Conservation (phyloP, 371 early-diverging fungal species). For the Syncephalastrum monosporum region DNA sequence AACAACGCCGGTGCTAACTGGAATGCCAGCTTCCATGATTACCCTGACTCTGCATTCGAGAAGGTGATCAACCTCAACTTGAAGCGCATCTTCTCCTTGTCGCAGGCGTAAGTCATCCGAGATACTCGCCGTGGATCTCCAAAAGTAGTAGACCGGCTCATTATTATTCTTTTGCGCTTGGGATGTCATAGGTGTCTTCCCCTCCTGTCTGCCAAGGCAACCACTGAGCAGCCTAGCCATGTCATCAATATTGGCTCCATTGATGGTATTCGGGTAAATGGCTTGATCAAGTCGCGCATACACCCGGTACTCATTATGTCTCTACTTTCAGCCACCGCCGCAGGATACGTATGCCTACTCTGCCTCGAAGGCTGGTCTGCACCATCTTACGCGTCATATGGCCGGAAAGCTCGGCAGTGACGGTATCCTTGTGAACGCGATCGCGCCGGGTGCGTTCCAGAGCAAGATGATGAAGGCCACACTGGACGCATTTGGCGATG, state of each 20-base stretch:
- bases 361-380: conserved; percentile 78
- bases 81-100: conserved; percentile 75
- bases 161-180: neutral
- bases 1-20: conserved; percentile 84
- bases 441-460: conserved; percentile 89
- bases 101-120: conserved; percentile 62
- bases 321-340: conserved; percentile 9
- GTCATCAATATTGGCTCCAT: conserved; percentile 72
- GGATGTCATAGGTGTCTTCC: conserved; percentile 58
- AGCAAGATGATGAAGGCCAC: conserved; percentile 89
- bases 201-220: conserved; percentile 65
- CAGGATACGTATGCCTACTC: conserved; percentile 71
- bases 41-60: conserved; percentile 66
- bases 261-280: conserved; percentile 62
- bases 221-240: conserved; percentile 34
- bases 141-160: no score
- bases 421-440: conserved; percentile 78
- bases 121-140: no score
- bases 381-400: conserved; percentile 66
- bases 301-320: neutral
- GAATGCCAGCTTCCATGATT: conserved; percentile 54
- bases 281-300: neutral
- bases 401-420: conserved; percentile 57
- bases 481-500: conserved; percentile 54
- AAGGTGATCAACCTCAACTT: conserved; percentile 82